A percentile compares a stretch with the other conserved stretches of the same genome.
Evolutionary conservation across 2,329 filamentous ascomycete genomes (phyloP).

Genomic region (Paecilomyces dactylethromorphus): DNA sequence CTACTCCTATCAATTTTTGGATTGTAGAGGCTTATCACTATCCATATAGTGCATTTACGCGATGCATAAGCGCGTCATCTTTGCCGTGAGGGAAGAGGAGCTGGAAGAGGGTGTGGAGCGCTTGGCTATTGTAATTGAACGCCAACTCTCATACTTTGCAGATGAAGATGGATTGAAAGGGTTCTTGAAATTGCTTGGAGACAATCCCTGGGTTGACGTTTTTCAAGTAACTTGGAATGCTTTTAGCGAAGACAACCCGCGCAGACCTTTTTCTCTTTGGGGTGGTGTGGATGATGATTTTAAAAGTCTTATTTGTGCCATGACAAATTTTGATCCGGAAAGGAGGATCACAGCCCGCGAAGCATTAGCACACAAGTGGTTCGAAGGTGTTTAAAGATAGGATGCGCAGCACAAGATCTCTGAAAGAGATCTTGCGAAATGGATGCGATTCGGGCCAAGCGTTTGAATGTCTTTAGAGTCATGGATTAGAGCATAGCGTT

Average conservation of each 20-base stretch:
- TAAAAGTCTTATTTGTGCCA: conserved; percentile 19
- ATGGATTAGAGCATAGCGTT: no score
- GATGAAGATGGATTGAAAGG: conserved; percentile 35
- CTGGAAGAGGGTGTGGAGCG: conserved; percentile 26
- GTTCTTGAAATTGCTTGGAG: conserved; percentile 37
- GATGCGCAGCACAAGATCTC: no score
- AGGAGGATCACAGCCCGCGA: conserved; percentile 25
- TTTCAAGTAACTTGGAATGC: conserved; percentile 32
- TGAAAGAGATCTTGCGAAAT: no score
- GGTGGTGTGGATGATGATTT: conserved; percentile 27
- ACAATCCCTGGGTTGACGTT: conserved; percentile 33
- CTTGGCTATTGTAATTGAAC: conserved; percentile 37
- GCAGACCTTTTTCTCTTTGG: conserved; percentile 37
- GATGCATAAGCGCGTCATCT: conserved; percentile 35
- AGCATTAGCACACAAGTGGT: conserved; percentile 25
- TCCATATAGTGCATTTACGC: conserved; percentile 39
- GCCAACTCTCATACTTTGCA: conserved; percentile 44
- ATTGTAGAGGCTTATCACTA: conserved; percentile 3
- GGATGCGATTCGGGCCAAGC: no score
- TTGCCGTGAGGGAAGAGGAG: conserved; percentile 30
- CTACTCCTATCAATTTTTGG: neutral
- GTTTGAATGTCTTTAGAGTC: no score
- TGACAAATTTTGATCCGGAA: conserved; percentile 27
- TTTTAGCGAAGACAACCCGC: conserved; percentile 37
- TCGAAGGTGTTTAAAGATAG: conserved; percentile 2